Evolutionary conservation across 495 filamentous ascomycete species (phyloP).

Genomic region (Echria macrotheca): DNA sequence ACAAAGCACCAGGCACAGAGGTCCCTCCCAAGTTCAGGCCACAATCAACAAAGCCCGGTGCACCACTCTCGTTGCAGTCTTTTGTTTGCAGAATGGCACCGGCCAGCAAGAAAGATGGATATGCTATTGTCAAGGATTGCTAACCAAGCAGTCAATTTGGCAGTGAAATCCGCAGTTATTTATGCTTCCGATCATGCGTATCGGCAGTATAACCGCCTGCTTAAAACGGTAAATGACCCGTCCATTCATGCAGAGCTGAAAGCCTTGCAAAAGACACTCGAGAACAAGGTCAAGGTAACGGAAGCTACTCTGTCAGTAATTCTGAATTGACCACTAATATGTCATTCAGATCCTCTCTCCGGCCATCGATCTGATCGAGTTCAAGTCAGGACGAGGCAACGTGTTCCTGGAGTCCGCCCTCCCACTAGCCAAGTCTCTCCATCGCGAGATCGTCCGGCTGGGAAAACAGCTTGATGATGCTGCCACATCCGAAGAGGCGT

Average conservation of each 20-base stretch:
- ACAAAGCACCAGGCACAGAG: too few species aligned
- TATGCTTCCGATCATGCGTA: constrained; percentile 85
- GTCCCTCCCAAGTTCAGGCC: too few species aligned
- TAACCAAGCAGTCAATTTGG: constrained; percentile 81
- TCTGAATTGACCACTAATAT: too few species aligned
- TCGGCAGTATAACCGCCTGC: constrained; percentile 68
- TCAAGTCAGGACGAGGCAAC: constrained; percentile 95
- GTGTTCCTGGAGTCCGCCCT: constrained; percentile 87
- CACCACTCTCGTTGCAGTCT: too few species aligned
- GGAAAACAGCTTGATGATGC: constrained; percentile 69
- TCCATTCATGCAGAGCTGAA: constrained; percentile 62
- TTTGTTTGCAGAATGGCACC: too few species aligned
- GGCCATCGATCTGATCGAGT: constrained; percentile 88
- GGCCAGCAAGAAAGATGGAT: constrained; percentile 57
- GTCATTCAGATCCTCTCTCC: constrained; percentile 85
- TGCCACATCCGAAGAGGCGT: constrained; percentile 61
- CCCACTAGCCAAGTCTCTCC: constrained; percentile 76
- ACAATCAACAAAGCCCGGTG: too few species aligned
- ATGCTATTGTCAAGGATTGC: constrained; percentile 46
- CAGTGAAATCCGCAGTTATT: constrained; percentile 82
- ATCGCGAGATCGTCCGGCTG: constrained; percentile 80
- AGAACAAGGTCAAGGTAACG: constrained; percentile 81
- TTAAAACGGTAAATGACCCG: constrained; percentile 65
- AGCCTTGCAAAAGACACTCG: constrained; percentile 64
- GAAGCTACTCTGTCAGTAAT: too few species aligned